phyloP scores from a whole-genome alignment of 331 rosid species.

The Saraca asoca region DNA sequence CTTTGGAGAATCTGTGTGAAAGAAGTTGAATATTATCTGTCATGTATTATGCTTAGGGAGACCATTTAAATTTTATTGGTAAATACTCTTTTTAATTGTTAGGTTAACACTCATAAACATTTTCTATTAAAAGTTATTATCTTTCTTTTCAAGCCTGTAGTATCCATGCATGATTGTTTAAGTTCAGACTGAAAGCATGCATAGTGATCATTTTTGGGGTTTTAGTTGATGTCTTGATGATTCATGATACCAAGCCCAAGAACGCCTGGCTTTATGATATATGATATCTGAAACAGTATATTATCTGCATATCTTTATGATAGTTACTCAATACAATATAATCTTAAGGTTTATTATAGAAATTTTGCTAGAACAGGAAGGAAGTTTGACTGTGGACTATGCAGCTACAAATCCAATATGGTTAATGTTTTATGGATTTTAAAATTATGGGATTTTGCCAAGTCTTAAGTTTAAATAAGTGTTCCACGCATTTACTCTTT shows the following conservation, averaged over 20 bases:
- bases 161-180: neutral
- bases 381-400: neutral
- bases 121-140: neutral
- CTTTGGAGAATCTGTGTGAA: constrained; percentile 3
- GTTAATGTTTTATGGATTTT: neutral
- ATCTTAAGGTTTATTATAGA: neutral
- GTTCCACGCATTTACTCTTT: neutral
- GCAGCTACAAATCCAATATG: neutral
- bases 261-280: constrained; percentile 3
- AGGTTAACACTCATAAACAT: neutral
- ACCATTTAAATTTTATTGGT: neutral
- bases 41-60: constrained; percentile 17
- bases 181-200: constrained; percentile 4
- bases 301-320: neutral
- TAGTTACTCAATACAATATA: neutral
- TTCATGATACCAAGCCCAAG: neutral
- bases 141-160: too few relatives aligned
- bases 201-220: neutral
- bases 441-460: neutral
- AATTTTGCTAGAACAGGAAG: neutral
- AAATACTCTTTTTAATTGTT: neutral
- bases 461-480: neutral
- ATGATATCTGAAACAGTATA: neutral
- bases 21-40: constrained; percentile 1
- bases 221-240: neutral